Conservation (phyloP, 2,329 filamentous ascomycete genomes). For the Talaromyces sp. region DNA sequence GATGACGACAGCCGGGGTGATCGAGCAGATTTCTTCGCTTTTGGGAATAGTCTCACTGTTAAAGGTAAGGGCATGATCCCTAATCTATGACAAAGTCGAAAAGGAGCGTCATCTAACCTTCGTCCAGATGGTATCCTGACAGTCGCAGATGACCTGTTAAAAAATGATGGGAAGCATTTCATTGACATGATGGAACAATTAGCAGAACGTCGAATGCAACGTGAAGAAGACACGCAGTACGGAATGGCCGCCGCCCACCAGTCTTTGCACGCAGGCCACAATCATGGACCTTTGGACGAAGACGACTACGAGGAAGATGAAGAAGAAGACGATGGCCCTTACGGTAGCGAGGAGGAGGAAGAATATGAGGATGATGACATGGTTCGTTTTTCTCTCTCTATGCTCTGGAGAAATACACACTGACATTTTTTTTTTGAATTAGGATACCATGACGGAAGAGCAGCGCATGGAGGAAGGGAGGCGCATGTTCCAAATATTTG, state of each 20-base stretch:
- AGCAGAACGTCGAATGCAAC: constrained; percentile 92
- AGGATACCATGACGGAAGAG: constrained; percentile 97
- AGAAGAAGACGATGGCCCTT: constrained; percentile 58
- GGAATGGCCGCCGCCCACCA: constrained; percentile 56
- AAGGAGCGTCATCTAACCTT: constrained; percentile 17
- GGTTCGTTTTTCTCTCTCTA: constrained; percentile 34
- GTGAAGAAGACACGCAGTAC: constrained; percentile 82
- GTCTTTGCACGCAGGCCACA: constrained; percentile 63
- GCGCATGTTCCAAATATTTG: constrained; percentile 99
- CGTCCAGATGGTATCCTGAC: constrained; percentile 83
- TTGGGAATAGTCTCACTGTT: constrained; percentile 94
- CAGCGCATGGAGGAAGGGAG: constrained; percentile 98
- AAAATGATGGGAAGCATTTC: constrained; percentile 98
- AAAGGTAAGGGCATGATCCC: constrained; percentile 54
- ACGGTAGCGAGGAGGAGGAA: constrained; percentile 59
- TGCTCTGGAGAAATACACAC: not conserved
- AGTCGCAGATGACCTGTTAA: constrained; percentile 94
- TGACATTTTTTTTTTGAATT: constrained; percentile 16
- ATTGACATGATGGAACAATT: constrained; percentile 99
- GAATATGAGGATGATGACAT: constrained; percentile 63
- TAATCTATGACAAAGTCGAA: constrained; percentile 21
- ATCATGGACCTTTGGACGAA: constrained; percentile 70
- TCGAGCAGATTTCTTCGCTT: constrained; percentile 84
- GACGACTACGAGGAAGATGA: constrained; percentile 71
- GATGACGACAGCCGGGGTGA: constrained; percentile 59